phyloP scores from a whole-genome alignment of 2,329 filamentous ascomycete genomes.

The Venturia oleaginea region DNA sequence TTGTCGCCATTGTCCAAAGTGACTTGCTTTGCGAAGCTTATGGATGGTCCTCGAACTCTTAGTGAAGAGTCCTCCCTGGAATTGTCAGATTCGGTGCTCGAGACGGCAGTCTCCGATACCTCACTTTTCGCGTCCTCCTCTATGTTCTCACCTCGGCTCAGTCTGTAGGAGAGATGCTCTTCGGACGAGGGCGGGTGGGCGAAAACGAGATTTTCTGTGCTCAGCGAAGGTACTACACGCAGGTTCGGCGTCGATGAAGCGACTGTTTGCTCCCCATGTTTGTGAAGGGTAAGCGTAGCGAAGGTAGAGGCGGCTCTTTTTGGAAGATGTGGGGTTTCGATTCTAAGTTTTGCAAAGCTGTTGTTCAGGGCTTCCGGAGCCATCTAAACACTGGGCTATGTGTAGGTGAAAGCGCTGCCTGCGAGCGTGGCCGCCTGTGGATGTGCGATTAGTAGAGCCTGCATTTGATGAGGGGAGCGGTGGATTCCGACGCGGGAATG shows the following conservation, averaged over 20 bases:
- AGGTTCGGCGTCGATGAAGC: not conserved
- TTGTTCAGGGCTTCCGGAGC: constrained; percentile 5
- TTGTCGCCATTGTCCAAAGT: constrained; percentile 32
- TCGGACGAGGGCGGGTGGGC: constrained; percentile 6
- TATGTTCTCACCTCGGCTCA: constrained; percentile 9
- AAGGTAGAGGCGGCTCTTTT: constrained; percentile 11
- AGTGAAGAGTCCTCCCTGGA: constrained; percentile 3
- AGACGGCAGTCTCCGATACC: constrained; percentile 6
- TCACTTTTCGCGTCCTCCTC: constrained; percentile 4
- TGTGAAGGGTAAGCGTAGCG: constrained; percentile 7
- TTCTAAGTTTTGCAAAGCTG: not conserved
- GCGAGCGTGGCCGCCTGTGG: not conserved
- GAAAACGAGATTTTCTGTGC: not conserved
- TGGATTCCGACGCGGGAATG: not conserved
- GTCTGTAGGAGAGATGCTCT: constrained; percentile 8
- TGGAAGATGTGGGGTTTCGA: not conserved
- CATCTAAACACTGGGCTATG: not conserved
- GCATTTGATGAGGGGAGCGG: not conserved
- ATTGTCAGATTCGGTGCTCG: constrained; percentile 6
- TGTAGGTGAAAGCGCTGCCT: not conserved
- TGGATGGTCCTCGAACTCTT: constrained; percentile 25
- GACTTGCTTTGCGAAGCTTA: constrained; percentile 33
- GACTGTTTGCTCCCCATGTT: not conserved
- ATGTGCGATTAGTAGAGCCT: not conserved
- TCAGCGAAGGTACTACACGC: not conserved